Base-by-base conservation (phyloP, 768 basidiomycete species). In the Lactarius hengduanensis region DNA sequence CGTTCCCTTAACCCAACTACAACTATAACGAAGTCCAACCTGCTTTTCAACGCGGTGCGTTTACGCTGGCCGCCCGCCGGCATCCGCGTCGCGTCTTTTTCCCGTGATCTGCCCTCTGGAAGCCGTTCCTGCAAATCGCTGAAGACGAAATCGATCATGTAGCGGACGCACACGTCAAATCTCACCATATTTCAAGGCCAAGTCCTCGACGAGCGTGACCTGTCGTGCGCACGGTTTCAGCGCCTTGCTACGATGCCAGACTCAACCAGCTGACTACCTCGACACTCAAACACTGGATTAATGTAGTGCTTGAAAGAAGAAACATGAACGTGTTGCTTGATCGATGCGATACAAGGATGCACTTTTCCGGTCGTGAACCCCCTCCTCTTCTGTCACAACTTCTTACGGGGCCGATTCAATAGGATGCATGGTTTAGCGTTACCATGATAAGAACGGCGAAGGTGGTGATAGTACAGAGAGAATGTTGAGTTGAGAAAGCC, bases 11-110 rank as follows among this genome's bases (percentile, higher is more conserved):
- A 41, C 63, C 72, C 20, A 66, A 71, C 1, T 81, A 82, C 72
- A 70, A 63, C 43, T 74, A 76, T 70, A 61, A 70, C 20, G 68
- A 71, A 15, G 70, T 82, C 40, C 66, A 70, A 32, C 59, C 62
- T 57, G 76, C 76, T 34, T 22, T 81, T 81, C 71, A 64, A 63
- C 10, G 68, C 72, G 1, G 78, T 80, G 64, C 70, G 71, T 57
- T 2, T 34, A 45, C 72, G 76, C 71, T 78, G 79, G 72, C 69
- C 71, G 26, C 55, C 67, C 16, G 66, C 72, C 9, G 77, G 78
- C 45, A 71, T 81, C 45, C 78, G 80, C 56, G 79, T 72, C 22
- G 78, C 78, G 54, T 82, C 40, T 81, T 71, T 69, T 81, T 67
- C 9, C 75, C 77, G 1, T 78, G 74, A 16, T 61, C 59, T 16